Evolutionary conservation across 1,284 basidiomycete species (phyloP), one percentile per base, ranked within the genome.

Genomic region (Fomitiporia mediterranea): DNA sequence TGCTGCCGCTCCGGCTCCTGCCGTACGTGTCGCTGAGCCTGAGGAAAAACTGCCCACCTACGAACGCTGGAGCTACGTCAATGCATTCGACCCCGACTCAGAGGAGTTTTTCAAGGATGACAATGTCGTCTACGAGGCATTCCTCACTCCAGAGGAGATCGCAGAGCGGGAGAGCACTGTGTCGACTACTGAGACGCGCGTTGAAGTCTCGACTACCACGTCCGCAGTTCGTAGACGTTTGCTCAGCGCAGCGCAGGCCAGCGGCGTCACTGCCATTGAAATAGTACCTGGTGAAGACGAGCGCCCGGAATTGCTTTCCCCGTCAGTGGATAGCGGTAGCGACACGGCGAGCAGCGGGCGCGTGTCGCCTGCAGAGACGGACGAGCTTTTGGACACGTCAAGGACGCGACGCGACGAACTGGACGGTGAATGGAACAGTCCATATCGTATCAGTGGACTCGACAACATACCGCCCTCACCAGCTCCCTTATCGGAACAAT

Each of bases 1-100:
- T 11, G 44, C 62, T 72, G 44, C 57, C 68, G 2, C 77, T 78
- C 19, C 27, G 7, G 19, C 17, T 19, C 15, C 32, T 40, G 71
- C 72, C 51, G 74, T 82, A 53, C 76, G 74, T 65, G 73, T 75
- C 51, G 78, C 77, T 46, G 77, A 81, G 62, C 62, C 55, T 19
- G 17, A 50, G 6, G 63, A 53, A 17, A 38, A 53, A 23, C 19
- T 57, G 46, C 51, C 64, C 70, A 51, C 67, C 27, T 82, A 73
- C 72, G 72, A 80, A 66, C 81, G 72, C 67, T 89, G 86, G 86
- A 79, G 81, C 58, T 71, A 75, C 60, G 76, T 74, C 68, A 84
- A 86, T 66, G 72, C 79, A 4, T 89, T 89, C 66, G 86, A 89
- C 69, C 86, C 87, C n/a, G 87, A 89, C 68, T 81, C 84, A 11